Evolutionary conservation across 2,329 filamentous ascomycete species (phyloP), one percentile per base, ranked within the genome.

Genomic region (Hyphodiscus sp.): DNA sequence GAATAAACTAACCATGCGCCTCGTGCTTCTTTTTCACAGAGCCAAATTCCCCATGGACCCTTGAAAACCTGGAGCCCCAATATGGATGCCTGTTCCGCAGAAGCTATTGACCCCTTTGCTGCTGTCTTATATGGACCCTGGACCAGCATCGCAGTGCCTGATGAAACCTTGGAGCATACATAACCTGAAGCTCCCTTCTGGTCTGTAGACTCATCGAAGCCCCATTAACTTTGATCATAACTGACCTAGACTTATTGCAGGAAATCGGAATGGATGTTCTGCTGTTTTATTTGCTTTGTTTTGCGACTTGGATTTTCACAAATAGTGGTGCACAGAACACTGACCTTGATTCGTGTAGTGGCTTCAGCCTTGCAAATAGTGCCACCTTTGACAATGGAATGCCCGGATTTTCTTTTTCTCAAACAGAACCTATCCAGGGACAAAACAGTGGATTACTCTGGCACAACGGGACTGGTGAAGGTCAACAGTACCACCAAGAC

Each of bases 361-460:
- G 55, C 51, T 62, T 61, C 50, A 59, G 52, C 50, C 45, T 58
- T 45, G 44, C 58, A 52, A 63, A 57, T 54, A 58, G 55, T 58
- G 49, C 60, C 42, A 50, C 51, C 51, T 62, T 61, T 57, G 42
- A 52, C 52, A 56, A 59, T 56, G 63, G 61, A 62, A 52, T 61
- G 23, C 43, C 63, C 47, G 61, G 57, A 57, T 60, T 66, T 67
- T 63, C 65, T 64, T 66, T 65, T 42, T 57, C 50, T 63, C 61
- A 63, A 55, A 67, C 65, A 67, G 65, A 63, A 66, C 63, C 65
- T 62, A 53, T 42, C 54, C 61, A 64, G 59, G 64, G 64, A 50
- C 58, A 66, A 56, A 57, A 63, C 59, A 68, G 61, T 60, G 64
- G 58, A 65, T 51, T 58, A 48, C 55, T 56, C 61, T 67, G 65